Conservation (phyloP, 306 rosid genomes). For the Cicer cuneatum region DNA sequence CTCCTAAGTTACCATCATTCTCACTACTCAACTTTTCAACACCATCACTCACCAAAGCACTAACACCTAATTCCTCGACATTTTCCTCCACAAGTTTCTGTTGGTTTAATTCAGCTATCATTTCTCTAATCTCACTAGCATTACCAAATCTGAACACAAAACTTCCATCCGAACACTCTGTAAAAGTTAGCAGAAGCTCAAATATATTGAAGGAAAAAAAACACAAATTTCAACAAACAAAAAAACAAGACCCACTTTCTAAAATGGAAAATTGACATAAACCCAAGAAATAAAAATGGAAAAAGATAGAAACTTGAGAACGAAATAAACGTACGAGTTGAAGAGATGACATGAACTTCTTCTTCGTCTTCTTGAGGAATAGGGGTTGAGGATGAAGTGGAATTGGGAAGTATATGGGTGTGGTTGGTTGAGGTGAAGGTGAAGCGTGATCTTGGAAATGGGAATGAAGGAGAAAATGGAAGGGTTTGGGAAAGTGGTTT, state of each 20-base stretch:
- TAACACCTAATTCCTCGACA: conserved; percentile 33
- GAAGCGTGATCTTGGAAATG: conserved; percentile 38
- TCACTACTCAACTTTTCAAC: conserved; percentile 40
- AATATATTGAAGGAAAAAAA: neutral
- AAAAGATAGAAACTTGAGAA: conserved; percentile 32
- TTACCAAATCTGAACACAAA: conserved; percentile 59
- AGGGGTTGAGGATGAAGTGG: conserved; percentile 48
- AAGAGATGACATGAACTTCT: conserved; percentile 47
- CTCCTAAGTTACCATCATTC: conserved; percentile 38
- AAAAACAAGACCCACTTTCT: neutral
- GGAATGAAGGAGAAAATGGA: conserved; percentile 44
- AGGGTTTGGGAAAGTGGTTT: conserved; percentile 34
- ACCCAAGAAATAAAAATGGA: conserved; percentile 3
- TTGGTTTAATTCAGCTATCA: conserved; percentile 33
- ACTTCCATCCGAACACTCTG: conserved; percentile 70
- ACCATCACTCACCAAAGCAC: conserved; percentile 39
- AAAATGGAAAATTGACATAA: conserved; percentile 35
- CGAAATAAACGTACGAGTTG: conserved; percentile 51
- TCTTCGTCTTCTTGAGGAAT: conserved; percentile 49
- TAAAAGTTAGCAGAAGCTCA: conserved; percentile 45
- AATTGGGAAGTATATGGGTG: conserved; percentile 36
- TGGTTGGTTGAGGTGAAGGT: conserved; percentile 39
- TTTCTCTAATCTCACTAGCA: conserved; percentile 50
- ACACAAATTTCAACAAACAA: neutral
- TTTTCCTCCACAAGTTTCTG: conserved; percentile 41